Evolutionary conservation across 1,284 basidiomycete genomes (phyloP).

Genomic region (Amylostereum areolatum): DNA sequence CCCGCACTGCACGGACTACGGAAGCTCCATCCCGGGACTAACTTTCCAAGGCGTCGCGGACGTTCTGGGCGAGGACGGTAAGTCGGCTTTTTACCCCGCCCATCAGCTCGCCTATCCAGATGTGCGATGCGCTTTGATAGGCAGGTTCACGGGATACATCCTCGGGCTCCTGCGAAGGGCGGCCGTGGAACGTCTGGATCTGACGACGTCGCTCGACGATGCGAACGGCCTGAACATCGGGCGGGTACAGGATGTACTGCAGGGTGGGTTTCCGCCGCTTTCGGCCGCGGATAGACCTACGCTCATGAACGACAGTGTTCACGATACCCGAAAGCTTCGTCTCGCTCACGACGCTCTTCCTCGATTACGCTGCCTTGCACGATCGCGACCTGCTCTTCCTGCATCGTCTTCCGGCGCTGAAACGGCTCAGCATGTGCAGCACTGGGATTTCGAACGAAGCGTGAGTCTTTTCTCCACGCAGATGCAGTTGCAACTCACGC

Average conservation of each 20-base stretch:
- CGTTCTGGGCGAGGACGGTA: constrained; percentile 3
- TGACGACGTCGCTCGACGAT: constrained; percentile 40
- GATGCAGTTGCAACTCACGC: not conserved
- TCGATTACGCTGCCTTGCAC: constrained; percentile 36
- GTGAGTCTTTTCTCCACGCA: constrained; percentile 27
- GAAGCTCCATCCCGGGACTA: not conserved
- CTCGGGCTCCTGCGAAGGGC: constrained; percentile 33
- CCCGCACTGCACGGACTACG: no score
- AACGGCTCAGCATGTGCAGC: constrained; percentile 42
- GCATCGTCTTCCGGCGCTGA: constrained; percentile 45
- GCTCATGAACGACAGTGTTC: constrained; percentile 41
- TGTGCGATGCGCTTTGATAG: no score
- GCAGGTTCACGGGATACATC: constrained; percentile 33
- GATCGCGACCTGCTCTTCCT: constrained; percentile 47
- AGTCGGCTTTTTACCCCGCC: not conserved
- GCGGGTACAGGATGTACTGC: constrained; percentile 33
- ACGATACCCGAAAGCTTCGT: constrained; percentile 43
- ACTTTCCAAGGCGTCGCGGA: constrained; percentile 3
- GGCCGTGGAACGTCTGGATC: constrained; percentile 29
- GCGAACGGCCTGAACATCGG: constrained; percentile 44
- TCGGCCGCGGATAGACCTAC: constrained; percentile 2
- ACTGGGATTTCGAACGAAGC: constrained; percentile 58
- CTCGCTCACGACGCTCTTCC: constrained; percentile 41
- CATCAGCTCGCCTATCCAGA: constrained; percentile 2
- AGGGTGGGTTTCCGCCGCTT: constrained; percentile 35